These are phyloP conservation scores for Chlorophyllum brunneum DNA, from an alignment of 768 basidiomycete species.

Conservation along the genomic window DNA sequence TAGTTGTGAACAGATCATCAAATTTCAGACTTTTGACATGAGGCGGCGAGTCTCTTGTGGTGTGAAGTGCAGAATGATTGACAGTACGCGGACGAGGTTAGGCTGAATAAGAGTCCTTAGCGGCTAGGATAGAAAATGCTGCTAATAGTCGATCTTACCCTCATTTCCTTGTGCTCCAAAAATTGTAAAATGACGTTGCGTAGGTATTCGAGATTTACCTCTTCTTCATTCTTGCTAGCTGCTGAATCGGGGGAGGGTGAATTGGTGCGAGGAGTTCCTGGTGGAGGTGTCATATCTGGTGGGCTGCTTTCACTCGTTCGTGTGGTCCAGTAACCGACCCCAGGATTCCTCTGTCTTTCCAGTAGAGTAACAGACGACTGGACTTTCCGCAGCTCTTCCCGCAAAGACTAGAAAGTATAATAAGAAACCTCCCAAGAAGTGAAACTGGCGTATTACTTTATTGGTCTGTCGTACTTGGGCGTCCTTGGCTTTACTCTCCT, in stretches of 20 bases:
- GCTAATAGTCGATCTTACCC: conserved; percentile 51
- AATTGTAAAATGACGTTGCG: conserved; percentile 97
- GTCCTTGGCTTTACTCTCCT: conserved; percentile 71
- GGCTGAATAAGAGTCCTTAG: conserved; percentile 44
- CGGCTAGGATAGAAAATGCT: not conserved
- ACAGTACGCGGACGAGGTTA: conserved; percentile 86
- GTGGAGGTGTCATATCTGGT: conserved; percentile 33
- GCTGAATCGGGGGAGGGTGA: conserved; percentile 32
- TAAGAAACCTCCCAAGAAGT: not conserved
- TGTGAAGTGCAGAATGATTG: conserved; percentile 91
- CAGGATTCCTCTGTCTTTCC: conserved; percentile 89
- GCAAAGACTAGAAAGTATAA: conserved; percentile 56
- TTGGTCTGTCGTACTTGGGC: conserved; percentile 68
- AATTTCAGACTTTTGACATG: conserved; percentile 71
- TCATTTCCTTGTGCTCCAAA: conserved; percentile 97
- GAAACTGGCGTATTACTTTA: conserved; percentile 51
- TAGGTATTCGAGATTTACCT: conserved; percentile 93
- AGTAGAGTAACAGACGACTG: conserved; percentile 89
- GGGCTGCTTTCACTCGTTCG: conserved; percentile 36
- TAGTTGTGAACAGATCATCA: not conserved
- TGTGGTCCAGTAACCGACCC: conserved; percentile 88
- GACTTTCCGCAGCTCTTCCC: conserved; percentile 93
- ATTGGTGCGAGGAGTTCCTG: conserved; percentile 29
- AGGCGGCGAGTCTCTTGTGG: conserved; percentile 91
- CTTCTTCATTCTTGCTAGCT: conserved; percentile 66